Evolutionary conservation across 148 eudicot genomes (phyloP).

Genomic region (Rhododendron henanense): DNA sequence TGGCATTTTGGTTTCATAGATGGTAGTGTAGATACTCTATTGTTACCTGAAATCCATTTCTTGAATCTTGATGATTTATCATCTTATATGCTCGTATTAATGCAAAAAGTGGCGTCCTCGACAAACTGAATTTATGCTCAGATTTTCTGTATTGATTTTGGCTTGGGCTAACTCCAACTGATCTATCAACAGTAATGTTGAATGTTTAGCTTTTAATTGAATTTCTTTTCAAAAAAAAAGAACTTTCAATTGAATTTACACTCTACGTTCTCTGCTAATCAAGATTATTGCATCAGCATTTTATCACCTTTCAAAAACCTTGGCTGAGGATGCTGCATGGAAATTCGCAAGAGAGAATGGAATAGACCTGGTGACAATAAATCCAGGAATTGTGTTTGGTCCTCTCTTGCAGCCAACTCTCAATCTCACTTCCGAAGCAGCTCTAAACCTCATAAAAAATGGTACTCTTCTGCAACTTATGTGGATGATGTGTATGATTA

Average conservation of each 20-base stretch:
- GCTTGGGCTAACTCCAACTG: background rate
- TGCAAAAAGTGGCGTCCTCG: background rate
- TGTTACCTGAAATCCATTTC: background rate
- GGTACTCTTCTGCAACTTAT: conserved; percentile 17
- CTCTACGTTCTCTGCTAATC: background rate
- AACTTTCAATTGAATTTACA: background rate
- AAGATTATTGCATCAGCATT: conserved; percentile 10
- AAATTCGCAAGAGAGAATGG: conserved; percentile 29
- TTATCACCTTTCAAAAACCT: conserved; percentile 32
- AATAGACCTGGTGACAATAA: conserved; percentile 26
- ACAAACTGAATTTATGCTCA: background rate
- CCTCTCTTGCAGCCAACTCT: conserved; percentile 40
- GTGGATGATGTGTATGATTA: background rate
- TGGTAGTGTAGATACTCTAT: background rate
- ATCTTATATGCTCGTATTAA: background rate
- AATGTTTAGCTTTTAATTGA: background rate
- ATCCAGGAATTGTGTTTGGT: conserved; percentile 36
- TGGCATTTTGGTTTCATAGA: background rate
- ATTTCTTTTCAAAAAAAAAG: background rate
- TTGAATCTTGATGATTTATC: background rate
- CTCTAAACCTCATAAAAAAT: conserved; percentile 20
- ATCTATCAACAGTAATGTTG: background rate
- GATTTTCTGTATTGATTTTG: background rate
- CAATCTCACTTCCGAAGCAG: conserved; percentile 13
- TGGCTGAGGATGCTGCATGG: conserved; percentile 38